phyloP scores from a whole-genome alignment of 441 rosid species.

The Erodium texanum region DNA sequence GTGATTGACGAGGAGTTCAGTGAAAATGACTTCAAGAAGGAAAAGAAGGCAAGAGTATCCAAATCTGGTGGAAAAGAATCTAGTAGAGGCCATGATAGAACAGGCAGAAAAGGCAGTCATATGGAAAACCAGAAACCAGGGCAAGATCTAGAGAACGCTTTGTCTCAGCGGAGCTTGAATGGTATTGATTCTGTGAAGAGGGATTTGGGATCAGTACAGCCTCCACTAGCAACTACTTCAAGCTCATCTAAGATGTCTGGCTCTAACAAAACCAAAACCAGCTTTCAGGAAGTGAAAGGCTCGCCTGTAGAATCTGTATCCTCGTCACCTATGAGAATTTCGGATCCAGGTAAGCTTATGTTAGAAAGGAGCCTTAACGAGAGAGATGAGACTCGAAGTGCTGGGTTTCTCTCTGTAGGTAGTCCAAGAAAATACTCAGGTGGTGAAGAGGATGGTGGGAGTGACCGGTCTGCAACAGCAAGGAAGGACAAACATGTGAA shows the following conservation, averaged over 20 bases:
- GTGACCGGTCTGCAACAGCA: constrained; percentile 47
- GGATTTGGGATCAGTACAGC: constrained; percentile 42
- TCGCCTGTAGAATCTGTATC: constrained; percentile 79
- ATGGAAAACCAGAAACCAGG: constrained; percentile 20
- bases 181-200: constrained; percentile 44
- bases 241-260: constrained; percentile 60
- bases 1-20: constrained; percentile 28
- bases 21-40: constrained; percentile 30
- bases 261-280: constrained; percentile 37
- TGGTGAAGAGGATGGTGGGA: constrained; percentile 55
- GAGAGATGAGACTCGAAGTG: constrained; percentile 27
- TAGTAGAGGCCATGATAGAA: constrained; percentile 21
- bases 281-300: constrained; percentile 37
- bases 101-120: constrained; percentile 22
- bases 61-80: constrained; percentile 23
- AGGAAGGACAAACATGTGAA: constrained; percentile 30
- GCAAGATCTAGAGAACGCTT: constrained; percentile 23
- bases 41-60: constrained; percentile 25
- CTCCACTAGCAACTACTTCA: constrained; percentile 42
- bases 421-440: constrained; percentile 41
- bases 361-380: constrained; percentile 20
- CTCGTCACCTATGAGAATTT: constrained; percentile 50
- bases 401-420: constrained; percentile 43
- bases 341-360: constrained; percentile 30
- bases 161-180: constrained; percentile 33